Base-by-base conservation (phyloP, 306 rosid species). In the Vicia villosa region DNA sequence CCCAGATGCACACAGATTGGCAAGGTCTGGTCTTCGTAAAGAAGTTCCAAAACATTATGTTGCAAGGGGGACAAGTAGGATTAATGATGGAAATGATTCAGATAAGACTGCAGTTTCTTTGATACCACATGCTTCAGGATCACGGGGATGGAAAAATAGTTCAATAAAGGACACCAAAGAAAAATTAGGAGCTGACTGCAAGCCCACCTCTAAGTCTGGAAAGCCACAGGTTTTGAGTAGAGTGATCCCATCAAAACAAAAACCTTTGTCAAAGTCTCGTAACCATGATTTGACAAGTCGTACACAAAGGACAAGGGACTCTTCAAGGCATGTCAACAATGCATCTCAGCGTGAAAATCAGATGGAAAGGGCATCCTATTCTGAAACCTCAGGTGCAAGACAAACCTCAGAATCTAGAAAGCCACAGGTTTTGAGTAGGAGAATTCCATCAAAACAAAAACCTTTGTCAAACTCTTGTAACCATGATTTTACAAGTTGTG, bases 21-120 rank as follows among this genome's bases (percentile, higher is more conserved):
- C n/a, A n/a, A n/a, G n/a, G n/a, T n/a, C n/a, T n/a, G n/a, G n/a
- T n/a, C n/a, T n/a, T n/a, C n/a, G n/a, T n/a, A n/a, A n/a, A n/a
- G n/a, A n/a, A n/a, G n/a, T n/a, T n/a, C n/a, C n/a, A n/a, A 95
- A 95, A 75, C 97, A 95, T 72, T 91, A 88, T 74, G 92, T 78
- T 76, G 84, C 82, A 22, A 87, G 76, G 72, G 83, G 77, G 82
- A 74, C 74, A 68, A 66, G 34, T n/a, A 89, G 80, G 77, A 60
- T 28, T 30, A 70, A 68, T 12, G 91, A 84, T 77, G 83, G 84
- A 68, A 82, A 63, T 82, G 95, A 89, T 74, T 86, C 89, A 0
- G 69, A 73, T 46, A 89, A 86, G 69, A 73, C 75, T 59, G 79
- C 76, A 12, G 88, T 85, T 72, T 84, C 79, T 68, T 57, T 76